phyloP scores from a whole-genome alignment of 2,329 filamentous ascomycete genomes.

The Akanthomyces muscarius region DNA sequence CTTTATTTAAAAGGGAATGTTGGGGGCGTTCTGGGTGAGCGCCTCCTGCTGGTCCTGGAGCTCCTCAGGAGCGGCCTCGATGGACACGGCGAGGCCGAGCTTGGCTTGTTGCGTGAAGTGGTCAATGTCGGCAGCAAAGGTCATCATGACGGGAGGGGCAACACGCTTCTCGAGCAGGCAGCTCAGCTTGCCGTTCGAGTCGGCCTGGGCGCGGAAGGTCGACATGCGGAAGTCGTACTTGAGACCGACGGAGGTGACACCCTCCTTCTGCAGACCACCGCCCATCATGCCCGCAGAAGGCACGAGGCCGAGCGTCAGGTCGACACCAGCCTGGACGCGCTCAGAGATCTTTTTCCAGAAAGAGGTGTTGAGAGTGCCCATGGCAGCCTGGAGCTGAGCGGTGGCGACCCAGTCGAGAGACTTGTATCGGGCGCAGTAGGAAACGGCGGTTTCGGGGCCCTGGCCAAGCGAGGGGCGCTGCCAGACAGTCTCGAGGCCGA shows the following conservation, averaged over 20 bases:
- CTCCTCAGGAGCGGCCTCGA: slow-evolving; percentile 80
- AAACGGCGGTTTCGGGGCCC: slow-evolving; percentile 85
- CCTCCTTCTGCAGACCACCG: slow-evolving; percentile 73
- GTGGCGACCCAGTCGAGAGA: slow-evolving; percentile 88
- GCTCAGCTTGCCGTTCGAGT: slow-evolving; percentile 90
- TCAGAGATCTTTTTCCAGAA: slow-evolving; percentile 94
- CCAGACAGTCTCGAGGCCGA: slow-evolving; percentile 92
- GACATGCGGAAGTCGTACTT: slow-evolving; percentile 98
- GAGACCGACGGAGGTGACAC: slow-evolving; percentile 83
- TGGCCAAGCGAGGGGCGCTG: slow-evolving; percentile 79
- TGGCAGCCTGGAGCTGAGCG: slow-evolving; percentile 75
- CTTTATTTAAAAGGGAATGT: slow-evolving; percentile 60
- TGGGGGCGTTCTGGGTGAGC: slow-evolving; percentile 45
- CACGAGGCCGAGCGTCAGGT: slow-evolving; percentile 83
- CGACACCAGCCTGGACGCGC: slow-evolving; percentile 92
- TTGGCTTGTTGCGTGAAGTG: slow-evolving; percentile 95
- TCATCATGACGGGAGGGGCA: slow-evolving; percentile 85
- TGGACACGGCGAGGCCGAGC: slow-evolving; percentile 88
- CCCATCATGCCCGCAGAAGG: slow-evolving; percentile 67
- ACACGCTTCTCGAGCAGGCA: slow-evolving; percentile 94
- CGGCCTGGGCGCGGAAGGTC: slow-evolving; percentile 91
- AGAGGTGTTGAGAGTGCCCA: slow-evolving; percentile 81
- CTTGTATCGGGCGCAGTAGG: slow-evolving; percentile 91
- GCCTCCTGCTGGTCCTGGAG: slow-evolving; percentile 78
- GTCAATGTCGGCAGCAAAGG: slow-evolving; percentile 94